These are phyloP conservation scores for Thalassiosira oceanica DNA, from an alignment of 352 stramenopile genomes.

Conservation along the genomic window DNA sequence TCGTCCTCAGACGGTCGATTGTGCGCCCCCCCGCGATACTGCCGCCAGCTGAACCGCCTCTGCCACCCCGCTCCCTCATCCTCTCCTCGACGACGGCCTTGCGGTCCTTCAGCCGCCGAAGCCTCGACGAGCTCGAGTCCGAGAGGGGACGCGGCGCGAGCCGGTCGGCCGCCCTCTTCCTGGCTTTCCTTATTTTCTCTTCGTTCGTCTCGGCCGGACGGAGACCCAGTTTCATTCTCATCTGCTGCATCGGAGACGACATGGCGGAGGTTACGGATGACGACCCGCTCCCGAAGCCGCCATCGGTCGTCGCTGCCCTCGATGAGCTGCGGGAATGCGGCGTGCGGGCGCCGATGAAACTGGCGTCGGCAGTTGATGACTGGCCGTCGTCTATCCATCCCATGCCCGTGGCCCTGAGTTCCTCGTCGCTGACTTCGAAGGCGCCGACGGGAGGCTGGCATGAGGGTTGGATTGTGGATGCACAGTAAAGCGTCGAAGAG, in stretches of 20 bases:
- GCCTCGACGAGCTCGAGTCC: slow-evolving; percentile 33
- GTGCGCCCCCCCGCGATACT: neutral
- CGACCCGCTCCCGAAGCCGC: too few species aligned
- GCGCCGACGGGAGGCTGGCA: too few species aligned
- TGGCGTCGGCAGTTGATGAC: neutral
- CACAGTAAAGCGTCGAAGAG: too few species aligned
- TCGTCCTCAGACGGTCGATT: neutral
- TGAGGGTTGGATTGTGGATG: too few species aligned
- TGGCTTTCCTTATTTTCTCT: slow-evolving; percentile 2
- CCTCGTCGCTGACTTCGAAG: too few species aligned
- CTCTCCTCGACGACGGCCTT: slow-evolving; percentile 19
- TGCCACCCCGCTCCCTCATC: neutral
- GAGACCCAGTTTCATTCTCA: too few species aligned
- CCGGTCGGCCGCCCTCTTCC: slow-evolving; percentile 33
- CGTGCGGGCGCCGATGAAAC: too few species aligned
- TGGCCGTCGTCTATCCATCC: neutral
- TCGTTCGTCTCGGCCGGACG: neutral
- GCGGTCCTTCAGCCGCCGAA: slow-evolving; percentile 50
- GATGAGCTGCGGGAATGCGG: too few species aligned
- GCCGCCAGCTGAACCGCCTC: neutral
- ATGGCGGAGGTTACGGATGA: too few species aligned
- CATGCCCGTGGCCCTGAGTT: too few species aligned
- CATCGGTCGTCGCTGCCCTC: too few species aligned
- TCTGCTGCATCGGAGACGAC: too few species aligned
- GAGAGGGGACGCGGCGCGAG: slow-evolving; percentile 54